Conservation (phyloP, 169 alveolate species). For the Plasmodium gallinaceum region DNA sequence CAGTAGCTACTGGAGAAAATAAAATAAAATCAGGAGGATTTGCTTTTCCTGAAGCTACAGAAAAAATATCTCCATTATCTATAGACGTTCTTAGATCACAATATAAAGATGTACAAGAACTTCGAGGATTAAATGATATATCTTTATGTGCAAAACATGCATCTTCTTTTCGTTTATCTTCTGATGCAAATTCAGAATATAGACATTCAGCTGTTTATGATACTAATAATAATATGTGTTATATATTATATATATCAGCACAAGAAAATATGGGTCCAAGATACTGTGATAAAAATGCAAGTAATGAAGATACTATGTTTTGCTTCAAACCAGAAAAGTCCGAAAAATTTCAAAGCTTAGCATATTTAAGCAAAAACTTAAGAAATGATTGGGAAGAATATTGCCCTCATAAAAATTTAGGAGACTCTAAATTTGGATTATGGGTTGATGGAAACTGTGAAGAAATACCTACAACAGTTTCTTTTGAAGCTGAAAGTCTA, state of each 20-base stretch:
- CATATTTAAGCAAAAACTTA: constrained; percentile 79
- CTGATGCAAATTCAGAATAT: constrained; percentile 76
- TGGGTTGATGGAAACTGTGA: constrained; percentile 80
- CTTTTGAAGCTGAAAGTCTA: not conserved
- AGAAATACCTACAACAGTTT: constrained; percentile 15
- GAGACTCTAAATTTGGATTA: constrained; percentile 84
- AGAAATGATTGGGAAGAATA: constrained; percentile 79
- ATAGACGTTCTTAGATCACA: constrained; percentile 50
- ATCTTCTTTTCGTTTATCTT: constrained; percentile 60
- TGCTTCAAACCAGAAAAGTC: constrained; percentile 84
- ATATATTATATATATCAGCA: constrained; percentile 82
- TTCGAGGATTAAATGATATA: constrained; percentile 58
- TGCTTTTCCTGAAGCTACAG: constrained; percentile 75
- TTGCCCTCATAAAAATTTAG: constrained; percentile 83
- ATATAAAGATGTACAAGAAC: constrained; percentile 47
- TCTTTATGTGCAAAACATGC: constrained; percentile 85
- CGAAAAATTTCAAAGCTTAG: constrained; percentile 59
- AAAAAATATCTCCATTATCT: constrained; percentile 80
- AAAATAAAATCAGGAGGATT: constrained; percentile 68
- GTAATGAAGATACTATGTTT: constrained; percentile 76
- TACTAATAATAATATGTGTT: constrained; percentile 67
- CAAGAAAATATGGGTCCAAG: constrained; percentile 86
- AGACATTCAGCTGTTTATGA: constrained; percentile 87
- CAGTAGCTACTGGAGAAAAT: constrained; percentile 77
- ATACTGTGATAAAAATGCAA: constrained; percentile 82